A percentile compares a stretch with the other conserved stretches of the same genome.
phyloP scores from a whole-genome alignment of 371 early-diverging fungal genomes.

The Mucor velutinosus region DNA sequence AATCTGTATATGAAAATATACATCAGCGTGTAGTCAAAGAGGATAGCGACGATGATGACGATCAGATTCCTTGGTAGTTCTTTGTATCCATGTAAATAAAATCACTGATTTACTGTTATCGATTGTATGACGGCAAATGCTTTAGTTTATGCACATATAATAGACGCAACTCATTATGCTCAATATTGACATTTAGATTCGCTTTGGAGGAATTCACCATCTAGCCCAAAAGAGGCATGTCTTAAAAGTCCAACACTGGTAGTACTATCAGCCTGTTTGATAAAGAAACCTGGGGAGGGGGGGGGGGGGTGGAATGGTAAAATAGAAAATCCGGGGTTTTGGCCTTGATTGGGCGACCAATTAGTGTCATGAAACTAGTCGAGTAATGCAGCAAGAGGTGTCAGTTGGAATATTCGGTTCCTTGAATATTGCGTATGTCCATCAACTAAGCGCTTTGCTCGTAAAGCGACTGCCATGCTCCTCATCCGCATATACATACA shows the following conservation, averaged over 20 bases:
- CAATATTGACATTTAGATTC: too few species aligned
- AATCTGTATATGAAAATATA: conserved; percentile 34
- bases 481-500: neutral
- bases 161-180: too few species aligned
- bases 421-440: neutral
- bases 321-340: conserved; percentile 2
- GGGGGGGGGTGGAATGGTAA: neutral
- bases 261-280: neutral
- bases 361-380: neutral
- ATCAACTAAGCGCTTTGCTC: neutral
- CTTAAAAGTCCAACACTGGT: neutral
- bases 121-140: too few species aligned
- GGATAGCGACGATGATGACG: conserved; percentile 7
- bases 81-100: neutral
- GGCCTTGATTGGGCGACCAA: neutral
- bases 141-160: too few species aligned
- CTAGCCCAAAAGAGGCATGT: neutral
- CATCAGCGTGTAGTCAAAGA: neutral
- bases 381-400: neutral
- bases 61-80: conserved; percentile 5
- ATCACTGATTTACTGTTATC: neutral
- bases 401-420: neutral
- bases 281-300: neutral
- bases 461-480: neutral
- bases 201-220: too few species aligned